Evolutionary conservation across 306 rosid species (phyloP).

Genomic region (Quercus gilva): DNA sequence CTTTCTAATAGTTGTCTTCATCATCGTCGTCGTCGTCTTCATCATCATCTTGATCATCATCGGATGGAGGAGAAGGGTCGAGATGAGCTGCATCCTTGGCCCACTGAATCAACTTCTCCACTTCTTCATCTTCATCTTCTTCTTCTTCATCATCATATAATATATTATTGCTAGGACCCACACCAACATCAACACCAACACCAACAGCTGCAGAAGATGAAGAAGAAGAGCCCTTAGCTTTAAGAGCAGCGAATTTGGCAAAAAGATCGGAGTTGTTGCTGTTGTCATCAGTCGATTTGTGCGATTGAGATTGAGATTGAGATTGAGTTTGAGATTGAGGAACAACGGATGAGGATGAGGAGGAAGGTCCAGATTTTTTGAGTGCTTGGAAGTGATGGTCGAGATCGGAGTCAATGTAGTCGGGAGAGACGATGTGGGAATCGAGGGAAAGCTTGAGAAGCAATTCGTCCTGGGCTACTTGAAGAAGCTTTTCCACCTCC

Average conservation of each 20-base stretch:
- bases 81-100: constrained; percentile 18
- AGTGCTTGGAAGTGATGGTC: too few relatives aligned
- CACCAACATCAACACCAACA: not conserved
- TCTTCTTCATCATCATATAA: constrained; percentile 6
- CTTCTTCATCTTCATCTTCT: constrained; percentile 52
- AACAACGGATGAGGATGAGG: not conserved
- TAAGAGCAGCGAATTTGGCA: constrained; percentile 61
- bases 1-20: too few relatives aligned
- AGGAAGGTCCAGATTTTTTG: too few relatives aligned
- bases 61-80: too few relatives aligned
- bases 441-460: too few relatives aligned
- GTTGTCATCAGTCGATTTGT: not conserved
- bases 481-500: too few relatives aligned
- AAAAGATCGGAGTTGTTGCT: constrained; percentile 32
- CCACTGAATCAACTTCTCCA: constrained; percentile 73
- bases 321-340: not conserved
- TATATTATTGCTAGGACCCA: not conserved
- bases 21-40: too few relatives aligned
- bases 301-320: not conserved
- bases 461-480: too few relatives aligned
- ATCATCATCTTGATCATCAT: too few relatives aligned
- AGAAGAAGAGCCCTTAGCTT: constrained; percentile 28
- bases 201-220: constrained; percentile 2
- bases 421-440: too few relatives aligned
- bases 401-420: too few relatives aligned